Base-by-base conservation (phyloP, 2,329 filamentous ascomycete species). In the Alternaria incomplexa region DNA sequence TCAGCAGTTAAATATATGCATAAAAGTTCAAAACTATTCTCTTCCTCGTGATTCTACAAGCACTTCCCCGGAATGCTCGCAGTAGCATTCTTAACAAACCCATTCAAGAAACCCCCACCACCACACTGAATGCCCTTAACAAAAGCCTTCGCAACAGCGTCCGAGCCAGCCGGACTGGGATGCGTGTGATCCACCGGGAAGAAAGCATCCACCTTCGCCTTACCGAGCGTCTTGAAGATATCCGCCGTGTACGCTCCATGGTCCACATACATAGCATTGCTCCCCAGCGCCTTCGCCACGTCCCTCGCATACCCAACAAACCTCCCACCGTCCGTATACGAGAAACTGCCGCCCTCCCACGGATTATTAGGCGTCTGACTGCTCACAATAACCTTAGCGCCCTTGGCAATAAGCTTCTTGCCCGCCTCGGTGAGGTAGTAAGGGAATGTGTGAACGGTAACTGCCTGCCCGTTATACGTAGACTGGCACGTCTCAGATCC, bases 121-220 rank as follows among this genome's bases (percentile, higher is more conserved):
- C 78, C 82, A 68, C 86, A 88, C 62, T 83, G 80, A 15, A 88
- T 73, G 0, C 82, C 87, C 80, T 88, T 87, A 28, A 88, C 84
- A 69, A 90, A 90, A 6, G 86, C 84, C 68, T 85, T 81, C 0
- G 87, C 84, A 56, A 87, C 85, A 5, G 85, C 78, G 62, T 86
- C 81, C 1, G 89, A 87, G n/a, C 87, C 85, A 26, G 77, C 80
- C 0, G 86, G 80, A 55, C 83, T 85, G 2, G 88, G 89, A 74
- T 90, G 89, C 0, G 88, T 90, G 74, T 90, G 88, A 68, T 90
- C 88, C 20, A 82, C 82, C 0, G 88, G 86, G 64, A 85, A 91
- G 64, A 84, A 81, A 0, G 80, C 78, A 73, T 88, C 84, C 25
- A 88, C 86, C 4, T 79, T 81, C 0, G 78, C 63, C 44, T 77